Percentiles rank a stretch among this genome's conserved stretches.
Evolutionary conservation across 2,329 filamentous ascomycete species (phyloP).

Genomic region (Didymosphaeria variabile): DNA sequence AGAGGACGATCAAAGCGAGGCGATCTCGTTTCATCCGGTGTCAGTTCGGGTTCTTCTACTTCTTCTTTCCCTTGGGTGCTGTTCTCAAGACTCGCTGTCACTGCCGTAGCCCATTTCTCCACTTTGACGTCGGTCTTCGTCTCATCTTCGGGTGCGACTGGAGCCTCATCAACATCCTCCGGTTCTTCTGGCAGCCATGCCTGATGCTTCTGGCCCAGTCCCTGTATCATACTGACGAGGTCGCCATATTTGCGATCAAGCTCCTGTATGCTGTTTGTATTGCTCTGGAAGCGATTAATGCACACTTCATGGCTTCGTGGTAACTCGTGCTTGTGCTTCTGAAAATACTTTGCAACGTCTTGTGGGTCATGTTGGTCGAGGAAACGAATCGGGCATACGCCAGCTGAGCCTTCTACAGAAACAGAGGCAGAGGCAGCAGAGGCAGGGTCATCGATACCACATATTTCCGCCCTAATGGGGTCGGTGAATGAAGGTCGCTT

Average conservation of each 20-base stretch:
- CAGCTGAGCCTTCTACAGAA: constrained; percentile 48
- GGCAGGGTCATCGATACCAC: constrained; percentile 55
- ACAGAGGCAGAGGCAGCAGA: constrained; percentile 60
- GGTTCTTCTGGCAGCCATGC: constrained; percentile 76
- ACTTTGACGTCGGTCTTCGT: constrained; percentile 73
- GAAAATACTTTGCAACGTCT: constrained; percentile 91
- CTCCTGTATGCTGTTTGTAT: constrained; percentile 83
- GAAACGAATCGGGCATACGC: constrained; percentile 91
- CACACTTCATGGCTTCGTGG: constrained; percentile 94
- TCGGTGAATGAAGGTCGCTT: constrained; percentile 54
- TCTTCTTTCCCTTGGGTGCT: constrained; percentile 49
- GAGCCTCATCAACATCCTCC: constrained; percentile 58
- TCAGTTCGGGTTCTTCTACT: constrained; percentile 47
- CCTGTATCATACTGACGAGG: constrained; percentile 92
- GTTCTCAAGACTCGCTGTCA: constrained; percentile 66
- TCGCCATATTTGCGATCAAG: constrained; percentile 94
- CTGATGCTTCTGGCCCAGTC: constrained; percentile 85
- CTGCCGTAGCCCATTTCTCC: constrained; percentile 83
- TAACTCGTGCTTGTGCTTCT: constrained; percentile 93
- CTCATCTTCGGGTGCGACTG: constrained; percentile 51
- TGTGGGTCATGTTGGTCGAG: constrained; percentile 91
- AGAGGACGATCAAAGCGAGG: constrained; percentile 84
- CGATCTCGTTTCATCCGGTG: constrained; percentile 67
- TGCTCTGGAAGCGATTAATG: constrained; percentile 86
- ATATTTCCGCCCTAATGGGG: constrained; percentile 54